Conservation (phyloP, 1,139 yeast genomes). For the Diutina pseudorugosa region DNA sequence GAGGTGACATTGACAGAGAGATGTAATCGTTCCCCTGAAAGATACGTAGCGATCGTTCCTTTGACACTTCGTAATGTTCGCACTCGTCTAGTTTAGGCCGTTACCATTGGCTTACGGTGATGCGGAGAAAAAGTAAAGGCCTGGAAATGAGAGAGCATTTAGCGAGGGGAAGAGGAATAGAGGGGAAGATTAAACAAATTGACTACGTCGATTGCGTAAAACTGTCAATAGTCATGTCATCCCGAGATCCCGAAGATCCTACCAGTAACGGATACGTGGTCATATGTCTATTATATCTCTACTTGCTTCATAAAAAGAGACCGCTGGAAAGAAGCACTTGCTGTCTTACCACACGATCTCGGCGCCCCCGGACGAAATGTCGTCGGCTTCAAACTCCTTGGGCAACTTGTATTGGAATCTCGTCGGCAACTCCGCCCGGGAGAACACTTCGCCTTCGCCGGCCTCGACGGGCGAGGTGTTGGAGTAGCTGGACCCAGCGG, state of each 20-base stretch:
- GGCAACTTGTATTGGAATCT: conserved; percentile 3
- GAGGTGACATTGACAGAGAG: no score
- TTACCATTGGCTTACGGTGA: not conserved
- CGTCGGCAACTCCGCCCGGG: conserved; percentile 1
- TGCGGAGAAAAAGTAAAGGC: not conserved
- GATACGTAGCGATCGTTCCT: not conserved
- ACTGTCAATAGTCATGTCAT: no score
- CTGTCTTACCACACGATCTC: not conserved
- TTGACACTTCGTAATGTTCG: not conserved
- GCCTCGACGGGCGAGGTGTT: not conserved
- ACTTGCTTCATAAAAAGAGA: not conserved
- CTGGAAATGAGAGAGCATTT: no score
- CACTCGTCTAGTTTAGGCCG: not conserved
- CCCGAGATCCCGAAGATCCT: no score
- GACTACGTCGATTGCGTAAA: no score
- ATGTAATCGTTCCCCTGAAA: no score
- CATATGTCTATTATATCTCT: not conserved
- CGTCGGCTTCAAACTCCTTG: not conserved
- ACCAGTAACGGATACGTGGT: no score
- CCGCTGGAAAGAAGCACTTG: not conserved
- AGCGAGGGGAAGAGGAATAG: no score
- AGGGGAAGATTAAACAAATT: no score
- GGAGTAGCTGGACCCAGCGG: not conserved
- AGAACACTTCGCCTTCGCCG: not conserved
- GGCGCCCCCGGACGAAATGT: conserved; percentile 3